Base-by-base conservation (phyloP, 495 filamentous ascomycete species). In the Parathielavia appendiculata region DNA sequence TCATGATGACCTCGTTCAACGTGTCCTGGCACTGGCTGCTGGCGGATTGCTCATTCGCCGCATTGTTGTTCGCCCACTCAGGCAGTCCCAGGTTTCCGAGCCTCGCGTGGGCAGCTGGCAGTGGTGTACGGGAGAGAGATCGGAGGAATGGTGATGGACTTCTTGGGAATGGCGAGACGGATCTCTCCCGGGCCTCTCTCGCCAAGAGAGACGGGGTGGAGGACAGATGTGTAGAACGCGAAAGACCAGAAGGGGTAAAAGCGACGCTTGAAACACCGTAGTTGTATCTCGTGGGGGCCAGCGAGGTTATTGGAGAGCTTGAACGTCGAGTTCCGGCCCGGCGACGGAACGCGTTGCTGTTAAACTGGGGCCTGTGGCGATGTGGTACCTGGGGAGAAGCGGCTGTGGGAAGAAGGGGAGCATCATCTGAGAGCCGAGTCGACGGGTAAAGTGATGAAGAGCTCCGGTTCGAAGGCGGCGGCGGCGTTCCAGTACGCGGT, bases 1-100 rank as follows among this genome's bases (percentile, higher is more conserved):
- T 91, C 81, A 91, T 90, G 57, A 97, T 84, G 35, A 93, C 75
- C 69, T 95, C 90, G 59, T 83, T 81, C 22, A 87, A 68, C 1
- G 76, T 77, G 59, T 95, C 89, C 5, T 56, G 51, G 22, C 57
- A 49, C 14, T 48, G 30, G 40, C 39, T 36, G 41, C 44, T 55
- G 22, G 12, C n/a, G 36, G 22, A 30, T 14, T 44, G 44, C 1
- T 56, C 41, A 12, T 53, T 23, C 12, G 43, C 34, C 13, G 49
- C 5, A 16, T 0, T 19, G n/a, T 12, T 34, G 20, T 10, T 19
- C 8, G 19, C 44, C 5, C 19, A 19, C 3, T 7, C 44, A 14
- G 7, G 16, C 9, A 34, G 14, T 1, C 14, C 41, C 14, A 32
- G 14, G 9, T 11, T 34, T n/a, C 7, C 36, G 7, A 6, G 4